Evolutionary conservation across 176 grass and related monocot species (phyloP), one percentile per base, ranked within the genome.

Genomic region (Zizania latifolia): DNA sequence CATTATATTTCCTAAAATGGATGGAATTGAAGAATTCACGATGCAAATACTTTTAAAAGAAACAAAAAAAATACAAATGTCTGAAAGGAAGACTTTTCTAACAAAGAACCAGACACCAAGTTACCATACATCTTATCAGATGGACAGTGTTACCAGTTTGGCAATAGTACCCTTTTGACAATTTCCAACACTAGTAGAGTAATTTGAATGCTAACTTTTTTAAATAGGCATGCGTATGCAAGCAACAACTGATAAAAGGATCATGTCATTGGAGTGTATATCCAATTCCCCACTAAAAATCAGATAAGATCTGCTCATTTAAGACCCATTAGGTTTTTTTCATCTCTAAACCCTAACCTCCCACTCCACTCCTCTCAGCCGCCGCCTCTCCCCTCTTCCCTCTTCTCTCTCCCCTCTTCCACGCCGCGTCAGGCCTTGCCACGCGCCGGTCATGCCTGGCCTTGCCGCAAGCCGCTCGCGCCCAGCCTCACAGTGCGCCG

Each of bases 221-320:
- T 9, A 58, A 60, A 60, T 41, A 65, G 45, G 13, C 28, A 43
- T 65, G n/a, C 55, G 60, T 40, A 37, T 66, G 27, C 36, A 57
- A 61, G 7, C 26, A 63, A 15, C 14, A 31, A 83, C 41, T 4
- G 26, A 19, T 21, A 61, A 35, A 68, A 66, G 27, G 38, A 72
- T 71, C 36, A 54, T 66, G 19, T 8, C 4, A 45, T 35, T 66
- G 21, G 66, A 74, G 65, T 61, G 15, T 16, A 74, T 2, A 78
- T 26, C 58, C 78, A 61, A 53, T 16, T 85, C 29, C 76, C 68
- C 19, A 64, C 38, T 41, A 29, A 16, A 48, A 72, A 30, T 11
- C 29, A 67, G 4, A 85, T 59, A 8, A 45, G 15, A 65, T 19
- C 63, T 56, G 31, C 15, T 36, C 10, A n/a, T n/a, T n/a, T n/a